Evolutionary conservation across 1,284 basidiomycete species (phyloP).

Genomic region (Malassezia yamatoensis): DNA sequence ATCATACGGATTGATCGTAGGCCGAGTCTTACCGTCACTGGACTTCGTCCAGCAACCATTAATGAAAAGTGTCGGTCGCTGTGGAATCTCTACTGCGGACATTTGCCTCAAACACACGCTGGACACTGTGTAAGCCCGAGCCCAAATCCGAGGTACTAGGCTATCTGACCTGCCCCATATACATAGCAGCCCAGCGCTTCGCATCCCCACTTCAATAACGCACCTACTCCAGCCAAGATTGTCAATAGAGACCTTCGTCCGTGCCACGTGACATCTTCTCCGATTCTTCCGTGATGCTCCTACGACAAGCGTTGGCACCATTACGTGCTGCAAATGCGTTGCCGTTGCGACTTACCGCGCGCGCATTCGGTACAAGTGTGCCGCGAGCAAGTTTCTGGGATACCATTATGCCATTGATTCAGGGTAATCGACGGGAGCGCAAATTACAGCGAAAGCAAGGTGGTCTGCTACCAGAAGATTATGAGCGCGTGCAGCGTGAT

Average conservation of each 20-base stretch:
- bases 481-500: constrained; percentile 21
- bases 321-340: constrained; percentile 4
- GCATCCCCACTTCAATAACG: background rate
- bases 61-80: constrained; percentile 41
- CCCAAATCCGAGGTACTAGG: background rate
- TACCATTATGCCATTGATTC: constrained; percentile 13
- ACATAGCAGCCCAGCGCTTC: background rate
- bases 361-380: background rate
- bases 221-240: background rate
- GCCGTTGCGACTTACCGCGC: background rate
- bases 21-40: constrained; percentile 28
- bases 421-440: constrained; percentile 19
- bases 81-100: background rate
- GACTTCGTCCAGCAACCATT: constrained; percentile 40
- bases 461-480: constrained; percentile 34
- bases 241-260: background rate
- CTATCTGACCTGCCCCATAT: background rate
- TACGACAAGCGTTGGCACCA: constrained; percentile 6
- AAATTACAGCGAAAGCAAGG: constrained; percentile 23
- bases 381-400: constrained; percentile 10
- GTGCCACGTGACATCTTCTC: background rate
- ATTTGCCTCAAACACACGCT: background rate
- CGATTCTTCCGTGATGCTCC: constrained; percentile 7
- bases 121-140: background rate
- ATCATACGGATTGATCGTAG: constrained; percentile 34